Evolutionary conservation across 2,329 filamentous ascomycete genomes (phyloP), one percentile per base, ranked within the genome.

Genomic region (Paracoccidioides brasiliensis): DNA sequence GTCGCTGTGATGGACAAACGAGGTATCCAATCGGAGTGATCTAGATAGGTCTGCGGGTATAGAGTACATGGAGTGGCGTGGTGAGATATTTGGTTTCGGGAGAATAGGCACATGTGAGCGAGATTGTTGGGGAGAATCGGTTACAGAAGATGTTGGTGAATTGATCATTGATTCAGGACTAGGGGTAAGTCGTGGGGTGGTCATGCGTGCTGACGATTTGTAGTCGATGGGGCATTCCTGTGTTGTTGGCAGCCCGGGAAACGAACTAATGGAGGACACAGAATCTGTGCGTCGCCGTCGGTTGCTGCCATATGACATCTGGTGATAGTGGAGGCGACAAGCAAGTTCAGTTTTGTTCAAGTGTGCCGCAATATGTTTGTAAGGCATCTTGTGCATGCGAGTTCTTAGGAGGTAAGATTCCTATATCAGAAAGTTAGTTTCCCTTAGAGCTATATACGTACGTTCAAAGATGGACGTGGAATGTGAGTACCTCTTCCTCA

Each of bases 321-420:
- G 88, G 66, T 94, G 88, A 68, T 88, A 91, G 72, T 93, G 88
- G 59, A 94, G 80, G 60, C 88, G 87, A 73, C 88, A 94, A 50
- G 88, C 88, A 57, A 93, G 77, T 74, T 93, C 88, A 0, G 88
- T 93, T 77, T 93, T 94, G 73, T 90, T 88, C 62, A 93, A 75
- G 64, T 90, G 85, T 57, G 84, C 81, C 57, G 88, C 88, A 67
- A 93, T 93, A 69, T 91, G 86, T 77, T 91, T 93, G 73, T 93
- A 93, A 0, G 88, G 88, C 83, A 91, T 89, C 74, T 91, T 91
- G 66, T 90, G 86, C 65, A 88, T 80, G 57, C 88, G 85, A 58
- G 86, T 90, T 71, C 90, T 86, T 58, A 93, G 79, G 55, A 93
- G 83, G 69, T 91, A 93, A 56, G 83, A 80, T 73, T 93, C 88